Percentiles rank a stretch among this genome's conserved stretches.
phyloP scores from a whole-genome alignment of 148 eudicot species.

The Chenopodium formosanum region DNA sequence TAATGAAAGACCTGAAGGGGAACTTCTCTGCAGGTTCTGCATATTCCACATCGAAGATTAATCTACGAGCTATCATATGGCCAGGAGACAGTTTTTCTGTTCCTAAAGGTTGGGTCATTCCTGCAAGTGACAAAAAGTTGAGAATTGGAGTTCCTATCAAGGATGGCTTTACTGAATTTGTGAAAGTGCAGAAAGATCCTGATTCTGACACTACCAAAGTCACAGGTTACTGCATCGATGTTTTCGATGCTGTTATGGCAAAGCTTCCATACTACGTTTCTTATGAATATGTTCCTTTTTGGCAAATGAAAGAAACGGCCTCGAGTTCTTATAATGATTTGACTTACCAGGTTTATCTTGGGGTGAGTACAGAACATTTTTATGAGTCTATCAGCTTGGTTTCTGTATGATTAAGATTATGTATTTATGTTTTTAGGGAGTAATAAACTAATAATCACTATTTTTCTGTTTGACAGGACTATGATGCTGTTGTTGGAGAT shows the following conservation, averaged over 20 bases:
- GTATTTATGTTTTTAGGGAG: no score
- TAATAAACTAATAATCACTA: neutral
- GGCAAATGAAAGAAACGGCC: slow-evolving; percentile 13
- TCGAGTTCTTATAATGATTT: slow-evolving; percentile 42
- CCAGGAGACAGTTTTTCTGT: slow-evolving; percentile 37
- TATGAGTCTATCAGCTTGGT: neutral
- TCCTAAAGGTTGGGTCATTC: slow-evolving; percentile 42
- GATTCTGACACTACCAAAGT: slow-evolving; percentile 19
- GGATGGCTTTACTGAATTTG: slow-evolving; percentile 36
- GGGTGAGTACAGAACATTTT: slow-evolving; percentile 28
- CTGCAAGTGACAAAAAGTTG: slow-evolving; percentile 31
- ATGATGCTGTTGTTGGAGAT: slow-evolving; percentile 54
- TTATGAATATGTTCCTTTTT: slow-evolving; percentile 40
- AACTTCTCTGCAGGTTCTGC: neutral
- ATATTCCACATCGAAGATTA: slow-evolving; percentile 13
- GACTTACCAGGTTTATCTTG: slow-evolving; percentile 33
- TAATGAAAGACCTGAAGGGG: neutral
- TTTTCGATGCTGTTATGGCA: slow-evolving; percentile 41
- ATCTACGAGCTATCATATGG: slow-evolving; percentile 36
- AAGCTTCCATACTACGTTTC: slow-evolving; percentile 40
- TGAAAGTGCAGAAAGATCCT: slow-evolving; percentile 26
- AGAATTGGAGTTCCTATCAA: slow-evolving; percentile 44
- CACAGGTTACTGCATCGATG: slow-evolving; percentile 44
- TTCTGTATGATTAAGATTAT: neutral
- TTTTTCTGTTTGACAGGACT: slow-evolving; percentile 26